These are phyloP conservation scores for Hypholoma fasciculare DNA, from an alignment of 768 basidiomycete species.

Conservation along the genomic window DNA sequence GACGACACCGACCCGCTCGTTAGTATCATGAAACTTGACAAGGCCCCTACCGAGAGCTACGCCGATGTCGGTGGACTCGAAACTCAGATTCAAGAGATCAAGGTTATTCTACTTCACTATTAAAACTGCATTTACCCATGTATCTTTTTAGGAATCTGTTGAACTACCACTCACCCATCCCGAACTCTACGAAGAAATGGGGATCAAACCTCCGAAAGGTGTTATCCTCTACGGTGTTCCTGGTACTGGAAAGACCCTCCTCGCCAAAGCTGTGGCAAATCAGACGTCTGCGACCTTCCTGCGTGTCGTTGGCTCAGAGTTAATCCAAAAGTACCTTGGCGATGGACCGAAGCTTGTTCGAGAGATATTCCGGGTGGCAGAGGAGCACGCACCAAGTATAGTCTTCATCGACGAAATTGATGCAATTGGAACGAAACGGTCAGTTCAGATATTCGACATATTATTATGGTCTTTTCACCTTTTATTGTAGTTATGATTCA, in stretches of 20 bases:
- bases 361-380: slow-evolving; percentile 95
- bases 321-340: slow-evolving; percentile 99
- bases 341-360: slow-evolving; percentile 98
- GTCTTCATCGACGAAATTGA: slow-evolving; percentile 99
- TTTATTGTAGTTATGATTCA: slow-evolving; percentile 80
- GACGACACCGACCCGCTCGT: slow-evolving; percentile 97
- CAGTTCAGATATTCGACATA: slow-evolving; percentile 17
- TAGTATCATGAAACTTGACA: slow-evolving; percentile 98
- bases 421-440: slow-evolving; percentile 98
- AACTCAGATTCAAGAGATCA: slow-evolving; percentile 97
- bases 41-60: slow-evolving; percentile 98
- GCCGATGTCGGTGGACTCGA: slow-evolving; percentile 98
- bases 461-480: slow-evolving; percentile 6
- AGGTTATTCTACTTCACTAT: slow-evolving; percentile 46
- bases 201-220: slow-evolving; percentile 99
- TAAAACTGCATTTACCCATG: background rate
- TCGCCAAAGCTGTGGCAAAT: slow-evolving; percentile 97
- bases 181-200: slow-evolving; percentile 99
- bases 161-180: slow-evolving; percentile 97
- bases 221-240: slow-evolving; percentile 99
- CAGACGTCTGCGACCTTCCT: slow-evolving; percentile 98
- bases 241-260: slow-evolving; percentile 96
- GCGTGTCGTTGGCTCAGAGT: slow-evolving; percentile 95
- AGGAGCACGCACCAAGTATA: slow-evolving; percentile 97
- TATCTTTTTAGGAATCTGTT: slow-evolving; percentile 78